Evolutionary conservation across 352 stramenopile species (phyloP).

Genomic region (Globisporangium rhizosaccharum): DNA sequence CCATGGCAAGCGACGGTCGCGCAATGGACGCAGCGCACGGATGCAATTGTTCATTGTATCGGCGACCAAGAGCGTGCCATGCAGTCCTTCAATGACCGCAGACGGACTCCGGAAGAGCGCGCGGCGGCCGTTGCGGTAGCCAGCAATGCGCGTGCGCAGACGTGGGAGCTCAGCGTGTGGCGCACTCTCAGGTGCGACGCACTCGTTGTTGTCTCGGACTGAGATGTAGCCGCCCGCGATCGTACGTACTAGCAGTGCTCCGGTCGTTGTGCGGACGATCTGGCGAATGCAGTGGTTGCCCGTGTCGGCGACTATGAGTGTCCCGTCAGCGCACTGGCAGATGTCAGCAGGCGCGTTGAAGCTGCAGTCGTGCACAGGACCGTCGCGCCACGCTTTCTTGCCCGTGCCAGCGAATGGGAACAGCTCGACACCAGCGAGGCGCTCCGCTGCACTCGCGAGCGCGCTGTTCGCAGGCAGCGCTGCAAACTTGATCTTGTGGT

Average conservation of each 20-base stretch:
- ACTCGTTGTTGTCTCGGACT: neutral
- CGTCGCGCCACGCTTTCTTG: conserved; percentile 38
- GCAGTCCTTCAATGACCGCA: conserved; percentile 19
- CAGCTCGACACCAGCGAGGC: conserved; percentile 26
- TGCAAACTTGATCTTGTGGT: conserved; percentile 48
- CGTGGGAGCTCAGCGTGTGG: conserved; percentile 5
- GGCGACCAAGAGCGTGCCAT: conserved; percentile 33
- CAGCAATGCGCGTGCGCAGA: conserved; percentile 15
- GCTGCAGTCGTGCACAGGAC: conserved; percentile 25
- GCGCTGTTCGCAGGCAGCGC: conserved; percentile 23
- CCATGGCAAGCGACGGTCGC: conserved; percentile 13
- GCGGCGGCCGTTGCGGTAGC: conserved; percentile 23
- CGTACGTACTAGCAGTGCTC: conserved; percentile 28
- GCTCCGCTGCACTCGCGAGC: neutral
- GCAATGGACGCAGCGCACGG: conserved; percentile 21
- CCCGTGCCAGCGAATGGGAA: conserved; percentile 39
- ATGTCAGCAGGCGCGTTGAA: conserved; percentile 38
- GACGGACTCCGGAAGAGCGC: conserved; percentile 41
- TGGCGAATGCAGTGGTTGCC: conserved; percentile 54
- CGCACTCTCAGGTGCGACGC: conserved; percentile 3
- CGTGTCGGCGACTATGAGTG: conserved; percentile 39
- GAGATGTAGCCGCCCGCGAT: conserved; percentile 25
- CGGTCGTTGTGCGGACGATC: conserved; percentile 19
- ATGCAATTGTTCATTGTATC: conserved; percentile 65
- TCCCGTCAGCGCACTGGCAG: conserved; percentile 31